Evolutionary conservation across 805 yeast species (phyloP).

Genomic region (Nakazawaea ishiwadae): DNA sequence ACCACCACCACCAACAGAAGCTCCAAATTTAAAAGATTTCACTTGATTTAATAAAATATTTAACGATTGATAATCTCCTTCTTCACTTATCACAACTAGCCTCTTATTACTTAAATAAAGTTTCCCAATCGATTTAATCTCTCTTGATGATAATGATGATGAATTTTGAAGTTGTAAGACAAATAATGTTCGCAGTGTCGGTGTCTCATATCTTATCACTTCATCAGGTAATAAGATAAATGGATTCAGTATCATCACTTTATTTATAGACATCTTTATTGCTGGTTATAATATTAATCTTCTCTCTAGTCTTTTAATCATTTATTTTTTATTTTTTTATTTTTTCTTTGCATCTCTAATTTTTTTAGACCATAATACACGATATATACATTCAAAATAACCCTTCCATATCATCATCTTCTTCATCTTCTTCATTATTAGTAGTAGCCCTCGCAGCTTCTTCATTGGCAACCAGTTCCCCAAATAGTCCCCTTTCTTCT

Average conservation of each 20-base stretch:
- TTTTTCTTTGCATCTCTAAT: not conserved
- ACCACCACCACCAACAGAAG: no score
- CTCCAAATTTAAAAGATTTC: constrained; percentile 31
- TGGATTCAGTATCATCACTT: constrained; percentile 23
- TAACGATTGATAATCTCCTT: constrained; percentile 40
- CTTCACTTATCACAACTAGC: constrained; percentile 33
- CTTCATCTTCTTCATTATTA: constrained; percentile 29
- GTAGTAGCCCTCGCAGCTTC: constrained; percentile 9
- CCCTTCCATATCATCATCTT: constrained; percentile 27
- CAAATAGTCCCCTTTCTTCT: constrained; percentile 15
- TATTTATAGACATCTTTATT: constrained; percentile 24
- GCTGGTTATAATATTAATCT: not conserved
- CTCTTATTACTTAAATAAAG: constrained; percentile 38
- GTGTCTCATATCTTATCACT: constrained; percentile 14
- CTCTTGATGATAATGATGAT: no score
- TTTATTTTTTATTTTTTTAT: constrained; percentile 2
- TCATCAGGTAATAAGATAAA: constrained; percentile 24
- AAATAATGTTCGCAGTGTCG: constrained; percentile 14
- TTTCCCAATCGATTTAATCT: constrained; percentile 25
- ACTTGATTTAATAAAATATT: constrained; percentile 29
- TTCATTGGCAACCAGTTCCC: constrained; percentile 17
- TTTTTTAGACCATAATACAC: no score
- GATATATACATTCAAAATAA: no score
- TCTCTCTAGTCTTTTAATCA: not conserved
- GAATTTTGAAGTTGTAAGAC: no score